phyloP scores from a whole-genome alignment of 1,284 basidiomycete species.

The Cutaneotrichosporon sp. region DNA sequence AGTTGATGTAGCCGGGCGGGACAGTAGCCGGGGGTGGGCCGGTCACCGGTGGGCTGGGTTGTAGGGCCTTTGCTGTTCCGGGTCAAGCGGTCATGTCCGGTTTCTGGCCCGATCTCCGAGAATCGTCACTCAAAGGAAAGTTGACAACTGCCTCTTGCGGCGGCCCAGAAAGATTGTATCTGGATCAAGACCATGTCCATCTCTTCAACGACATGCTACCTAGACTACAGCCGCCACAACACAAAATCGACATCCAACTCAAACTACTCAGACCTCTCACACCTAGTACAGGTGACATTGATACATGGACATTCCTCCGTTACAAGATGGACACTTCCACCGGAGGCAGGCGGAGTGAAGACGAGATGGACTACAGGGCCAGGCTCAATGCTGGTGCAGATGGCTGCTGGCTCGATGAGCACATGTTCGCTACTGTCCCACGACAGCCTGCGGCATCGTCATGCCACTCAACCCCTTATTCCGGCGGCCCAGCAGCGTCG shows the following conservation, averaged over 20 bases:
- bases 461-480: slow-evolving; percentile 9
- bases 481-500: slow-evolving; percentile 70
- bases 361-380: background rate
- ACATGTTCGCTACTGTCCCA: slow-evolving; percentile 9
- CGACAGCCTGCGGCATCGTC: slow-evolving; percentile 9
- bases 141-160: too few relatives aligned
- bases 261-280: too few relatives aligned
- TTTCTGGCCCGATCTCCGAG: too few relatives aligned
- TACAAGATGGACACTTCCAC: slow-evolving; percentile 1
- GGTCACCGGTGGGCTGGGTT: background rate
- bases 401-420: background rate
- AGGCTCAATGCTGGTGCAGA: background rate
- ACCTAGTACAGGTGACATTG: background rate
- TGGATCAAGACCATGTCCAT: too few relatives aligned
- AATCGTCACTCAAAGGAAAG: too few relatives aligned
- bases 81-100: too few relatives aligned
- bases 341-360: background rate
- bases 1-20: background rate
- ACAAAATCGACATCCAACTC: too few relatives aligned
- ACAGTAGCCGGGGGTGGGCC: too few relatives aligned
- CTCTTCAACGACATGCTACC: too few relatives aligned
- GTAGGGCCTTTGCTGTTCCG: too few relatives aligned
- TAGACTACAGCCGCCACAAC: too few relatives aligned
- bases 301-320: background rate
- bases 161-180: too few relatives aligned